Percentiles rank a stretch among this genome's conserved stretches.
phyloP scores from a whole-genome alignment of 1,284 basidiomycete genomes.

The Ceratobasidium sp. region DNA sequence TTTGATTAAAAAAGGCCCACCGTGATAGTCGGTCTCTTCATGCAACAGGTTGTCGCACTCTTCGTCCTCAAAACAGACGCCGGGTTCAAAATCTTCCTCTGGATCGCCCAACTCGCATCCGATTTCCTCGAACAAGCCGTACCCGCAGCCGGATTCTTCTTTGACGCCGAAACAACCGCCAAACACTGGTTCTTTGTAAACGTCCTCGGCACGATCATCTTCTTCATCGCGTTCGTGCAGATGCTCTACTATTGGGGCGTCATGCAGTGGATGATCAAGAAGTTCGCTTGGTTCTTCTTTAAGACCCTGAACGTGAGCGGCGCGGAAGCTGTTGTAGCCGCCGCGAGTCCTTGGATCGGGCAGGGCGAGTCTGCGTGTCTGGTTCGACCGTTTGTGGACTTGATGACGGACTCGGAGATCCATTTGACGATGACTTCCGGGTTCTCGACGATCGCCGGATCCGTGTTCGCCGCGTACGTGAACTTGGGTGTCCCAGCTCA shows the following conservation, averaged over 20 bases:
- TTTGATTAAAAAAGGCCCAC: conserved; percentile 69
- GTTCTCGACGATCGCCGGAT: conserved; percentile 92
- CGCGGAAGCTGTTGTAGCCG: conserved; percentile 91
- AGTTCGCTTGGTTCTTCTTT: conserved; percentile 94
- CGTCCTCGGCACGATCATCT: conserved; percentile 76
- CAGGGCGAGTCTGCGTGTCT: conserved; percentile 89
- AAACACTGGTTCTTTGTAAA: conserved; percentile 87
- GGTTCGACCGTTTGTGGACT: conserved; percentile 86
- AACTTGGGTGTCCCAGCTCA: conserved; percentile 79
- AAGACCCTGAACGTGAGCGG: conserved; percentile 88
- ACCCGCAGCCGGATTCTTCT: conserved; percentile 82
- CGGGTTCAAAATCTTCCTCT: conserved; percentile 84
- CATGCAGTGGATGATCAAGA: conserved; percentile 89
- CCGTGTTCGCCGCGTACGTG: conserved; percentile 88
- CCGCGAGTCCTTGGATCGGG: conserved; percentile 91
- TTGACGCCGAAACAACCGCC: conserved; percentile 69
- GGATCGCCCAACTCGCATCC: conserved; percentile 79
- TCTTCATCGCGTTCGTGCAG: conserved; percentile 89
- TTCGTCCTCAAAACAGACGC: conserved; percentile 86
- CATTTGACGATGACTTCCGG: conserved; percentile 91
- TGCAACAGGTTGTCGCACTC: conserved; percentile 85
- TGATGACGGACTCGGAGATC: conserved; percentile 90
- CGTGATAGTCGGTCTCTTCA: conserved; percentile 84
- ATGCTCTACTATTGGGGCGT: conserved; percentile 88
- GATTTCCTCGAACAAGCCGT: conserved; percentile 76